Conservation (phyloP, 345 rosid genomes). For the Punica granatum region DNA sequence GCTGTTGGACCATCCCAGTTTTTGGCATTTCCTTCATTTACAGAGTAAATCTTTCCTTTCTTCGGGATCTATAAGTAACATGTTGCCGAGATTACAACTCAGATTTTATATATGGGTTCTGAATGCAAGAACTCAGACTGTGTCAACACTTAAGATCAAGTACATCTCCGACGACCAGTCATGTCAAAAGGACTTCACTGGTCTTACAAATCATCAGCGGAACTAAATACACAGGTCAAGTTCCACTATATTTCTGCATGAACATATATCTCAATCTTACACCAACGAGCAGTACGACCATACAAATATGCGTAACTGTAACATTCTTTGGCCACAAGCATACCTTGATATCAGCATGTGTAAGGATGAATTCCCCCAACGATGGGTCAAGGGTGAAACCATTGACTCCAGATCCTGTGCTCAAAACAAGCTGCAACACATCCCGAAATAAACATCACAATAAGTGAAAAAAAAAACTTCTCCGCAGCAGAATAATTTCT, state of each 20-base stretch:
- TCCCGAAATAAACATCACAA: background rate
- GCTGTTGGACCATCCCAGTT: conserved; percentile 96
- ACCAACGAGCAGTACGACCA: background rate
- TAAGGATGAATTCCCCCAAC: conserved; percentile 93
- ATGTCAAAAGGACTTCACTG: no score
- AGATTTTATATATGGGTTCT: background rate
- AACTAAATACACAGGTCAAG: no score
- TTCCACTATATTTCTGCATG: no score
- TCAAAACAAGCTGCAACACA: conserved; percentile 66
- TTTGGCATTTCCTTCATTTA: conserved; percentile 96
- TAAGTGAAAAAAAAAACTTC: background rate
- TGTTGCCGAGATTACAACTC: background rate
- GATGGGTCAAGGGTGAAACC: conserved; percentile 98
- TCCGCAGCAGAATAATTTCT: background rate
- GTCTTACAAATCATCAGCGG: no score
- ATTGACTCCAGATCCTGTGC: conserved; percentile 86
- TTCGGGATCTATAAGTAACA: conserved; percentile 57
- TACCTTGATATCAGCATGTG: conserved; percentile 95
- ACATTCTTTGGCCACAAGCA: background rate
- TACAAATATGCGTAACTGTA: background rate
- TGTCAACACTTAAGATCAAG: background rate
- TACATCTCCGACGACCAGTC: no score
- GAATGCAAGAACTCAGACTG: background rate
- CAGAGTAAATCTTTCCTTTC: conserved; percentile 92
- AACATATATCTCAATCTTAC: no score